Evolutionary conservation across 2,329 filamentous ascomycete species (phyloP).

Genomic region (Botrytis squamosa): DNA sequence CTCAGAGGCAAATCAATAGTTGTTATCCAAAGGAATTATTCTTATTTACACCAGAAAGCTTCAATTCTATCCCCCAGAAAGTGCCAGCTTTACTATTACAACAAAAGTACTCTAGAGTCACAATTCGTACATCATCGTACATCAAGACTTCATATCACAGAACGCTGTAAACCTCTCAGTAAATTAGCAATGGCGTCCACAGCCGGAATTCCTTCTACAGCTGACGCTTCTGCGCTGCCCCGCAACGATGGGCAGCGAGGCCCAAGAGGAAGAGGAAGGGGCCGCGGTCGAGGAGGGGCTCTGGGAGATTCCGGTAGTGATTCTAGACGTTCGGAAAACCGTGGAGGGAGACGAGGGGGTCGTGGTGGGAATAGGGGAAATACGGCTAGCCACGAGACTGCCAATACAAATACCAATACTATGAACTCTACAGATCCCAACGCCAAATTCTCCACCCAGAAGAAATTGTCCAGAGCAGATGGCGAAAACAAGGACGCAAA

Average conservation of each 20-base stretch:
- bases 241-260: constrained; percentile 40
- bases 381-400: constrained; percentile 13
- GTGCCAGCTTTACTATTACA: background rate
- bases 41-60: background rate
- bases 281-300: constrained; percentile 21
- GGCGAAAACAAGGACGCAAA: constrained; percentile 27
- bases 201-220: constrained; percentile 26
- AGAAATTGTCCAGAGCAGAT: constrained; percentile 1
- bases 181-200: constrained; percentile 18
- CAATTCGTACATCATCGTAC: background rate
- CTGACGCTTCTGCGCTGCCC: constrained; percentile 9
- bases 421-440: constrained; percentile 5
- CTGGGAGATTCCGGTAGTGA: constrained; percentile 36
- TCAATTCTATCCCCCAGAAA: background rate
- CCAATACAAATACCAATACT: constrained; percentile 13
- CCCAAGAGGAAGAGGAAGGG: constrained; percentile 40
- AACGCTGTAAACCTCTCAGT: background rate
- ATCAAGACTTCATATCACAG: background rate
- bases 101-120: background rate
- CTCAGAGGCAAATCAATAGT: background rate
- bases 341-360: constrained; percentile 33
- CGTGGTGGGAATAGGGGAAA: constrained; percentile 28
- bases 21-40: background rate
- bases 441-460: constrained; percentile 2
- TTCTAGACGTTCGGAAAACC: constrained; percentile 19